Percentiles rank a stretch among this genome's conserved stretches.
Evolutionary conservation across 2,329 filamentous ascomycete species (phyloP).

Genomic region (Samsoniella hepiali): DNA sequence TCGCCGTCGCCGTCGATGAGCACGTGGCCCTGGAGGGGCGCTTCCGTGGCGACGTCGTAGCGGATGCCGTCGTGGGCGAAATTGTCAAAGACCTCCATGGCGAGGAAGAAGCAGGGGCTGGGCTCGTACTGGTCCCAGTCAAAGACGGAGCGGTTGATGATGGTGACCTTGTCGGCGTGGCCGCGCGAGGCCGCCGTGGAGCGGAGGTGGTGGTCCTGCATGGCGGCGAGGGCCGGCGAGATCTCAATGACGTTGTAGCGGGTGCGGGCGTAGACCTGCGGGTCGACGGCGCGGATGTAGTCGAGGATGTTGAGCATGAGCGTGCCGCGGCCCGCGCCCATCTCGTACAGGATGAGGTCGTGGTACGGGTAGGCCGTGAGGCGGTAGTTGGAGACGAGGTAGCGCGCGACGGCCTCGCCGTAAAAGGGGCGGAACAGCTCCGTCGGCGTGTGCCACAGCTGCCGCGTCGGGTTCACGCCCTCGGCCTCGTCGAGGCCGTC

Average conservation of each 20-base stretch:
- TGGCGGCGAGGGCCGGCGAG: slow-evolving; percentile 70
- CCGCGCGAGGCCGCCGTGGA: slow-evolving; percentile 65
- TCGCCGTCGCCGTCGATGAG: slow-evolving; percentile 82
- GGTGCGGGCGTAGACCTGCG: slow-evolving; percentile 89
- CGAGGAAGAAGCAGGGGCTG: slow-evolving; percentile 93
- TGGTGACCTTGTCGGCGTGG: slow-evolving; percentile 82
- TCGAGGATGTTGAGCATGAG: slow-evolving; percentile 98
- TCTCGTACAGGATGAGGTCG: slow-evolving; percentile 96
- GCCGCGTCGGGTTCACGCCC: slow-evolving; percentile 66
- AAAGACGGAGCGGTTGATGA: slow-evolving; percentile 92
- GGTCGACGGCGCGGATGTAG: slow-evolving; percentile 86
- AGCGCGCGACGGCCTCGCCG: slow-evolving; percentile 93
- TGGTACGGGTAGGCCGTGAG: slow-evolving; percentile 91
- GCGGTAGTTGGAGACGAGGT: slow-evolving; percentile 94
- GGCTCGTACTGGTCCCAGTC: slow-evolving; percentile 89
- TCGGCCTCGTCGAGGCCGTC: slow-evolving; percentile 74
- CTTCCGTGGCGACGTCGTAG: slow-evolving; percentile 77
- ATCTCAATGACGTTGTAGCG: slow-evolving; percentile 97
- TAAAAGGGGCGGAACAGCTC: slow-evolving; percentile 97
- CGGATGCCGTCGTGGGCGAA: slow-evolving; percentile 93
- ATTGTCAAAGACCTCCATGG: slow-evolving; percentile 98
- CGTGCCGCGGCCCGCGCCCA: slow-evolving; percentile 95
- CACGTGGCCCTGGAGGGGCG: slow-evolving; percentile 83
- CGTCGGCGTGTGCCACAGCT: slow-evolving; percentile 97
- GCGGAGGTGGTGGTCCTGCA: slow-evolving; percentile 71